Evolutionary conservation across 2,329 filamentous ascomycete genomes (phyloP).

Genomic region (Pyrenochaeta sp.): DNA sequence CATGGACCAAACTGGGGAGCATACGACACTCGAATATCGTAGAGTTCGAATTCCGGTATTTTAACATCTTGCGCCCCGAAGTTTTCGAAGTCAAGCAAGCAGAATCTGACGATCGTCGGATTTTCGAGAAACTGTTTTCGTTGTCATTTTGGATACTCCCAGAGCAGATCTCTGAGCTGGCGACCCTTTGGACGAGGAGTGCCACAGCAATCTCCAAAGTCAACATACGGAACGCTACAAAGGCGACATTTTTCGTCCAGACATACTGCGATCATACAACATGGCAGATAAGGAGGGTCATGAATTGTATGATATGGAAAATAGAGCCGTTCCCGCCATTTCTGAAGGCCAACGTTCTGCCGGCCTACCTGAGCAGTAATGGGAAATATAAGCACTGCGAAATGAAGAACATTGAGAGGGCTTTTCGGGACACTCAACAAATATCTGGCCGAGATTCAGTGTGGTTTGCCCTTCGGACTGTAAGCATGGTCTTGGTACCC

Average conservation of each 20-base stretch:
- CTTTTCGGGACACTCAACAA: background rate
- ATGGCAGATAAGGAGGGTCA: conserved; percentile 13
- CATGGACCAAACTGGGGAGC: conserved; percentile 5
- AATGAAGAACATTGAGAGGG: background rate
- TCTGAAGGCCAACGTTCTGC: background rate
- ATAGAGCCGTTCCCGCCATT: background rate
- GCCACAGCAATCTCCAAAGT: no score
- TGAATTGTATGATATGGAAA: conserved; percentile 9
- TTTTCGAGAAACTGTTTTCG: background rate
- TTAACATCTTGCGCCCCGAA: background rate
- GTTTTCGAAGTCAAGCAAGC: background rate
- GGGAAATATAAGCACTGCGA: background rate
- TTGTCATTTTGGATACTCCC: background rate
- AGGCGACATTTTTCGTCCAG: conserved; percentile 4
- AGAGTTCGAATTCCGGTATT: conserved; percentile 5
- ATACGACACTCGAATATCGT: conserved; percentile 12
- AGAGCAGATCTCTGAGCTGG: conserved; percentile 2
- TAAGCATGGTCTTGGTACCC: background rate
- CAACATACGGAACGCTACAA: background rate
- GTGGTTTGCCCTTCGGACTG: conserved; percentile 1
- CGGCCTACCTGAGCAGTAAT: background rate
- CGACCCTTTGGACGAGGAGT: conserved; percentile 1
- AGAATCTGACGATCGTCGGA: background rate
- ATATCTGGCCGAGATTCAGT: conserved; percentile 3
- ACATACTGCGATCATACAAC: conserved; percentile 8